A percentile compares a stretch with the other conserved stretches of the same genome.
These are phyloP conservation scores for Blastocystis sp. DNA, from an alignment of 352 stramenopile species.

Conservation along the genomic window DNA sequence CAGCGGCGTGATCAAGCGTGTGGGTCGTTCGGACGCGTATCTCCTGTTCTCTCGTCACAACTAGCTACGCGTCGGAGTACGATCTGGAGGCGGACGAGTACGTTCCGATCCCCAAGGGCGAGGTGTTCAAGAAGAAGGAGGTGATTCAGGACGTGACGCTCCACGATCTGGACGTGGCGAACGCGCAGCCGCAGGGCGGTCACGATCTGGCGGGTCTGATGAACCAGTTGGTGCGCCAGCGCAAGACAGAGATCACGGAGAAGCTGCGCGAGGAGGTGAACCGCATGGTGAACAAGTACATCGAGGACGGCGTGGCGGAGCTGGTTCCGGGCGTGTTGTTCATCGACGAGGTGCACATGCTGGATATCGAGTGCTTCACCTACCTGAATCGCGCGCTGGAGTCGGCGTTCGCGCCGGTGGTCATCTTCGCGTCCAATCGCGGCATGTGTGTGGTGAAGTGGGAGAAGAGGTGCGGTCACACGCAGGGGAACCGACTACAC, in stretches of 20 bases:
- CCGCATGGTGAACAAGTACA: conserved; percentile 88
- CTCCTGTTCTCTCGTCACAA: neutral
- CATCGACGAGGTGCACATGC: conserved; percentile 98
- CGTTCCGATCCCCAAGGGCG: conserved; percentile 93
- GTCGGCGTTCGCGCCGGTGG: conserved; percentile 90
- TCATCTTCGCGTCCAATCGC: conserved; percentile 97
- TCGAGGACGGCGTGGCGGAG: conserved; percentile 92
- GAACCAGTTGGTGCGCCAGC: conserved; percentile 90
- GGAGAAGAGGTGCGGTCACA: conserved; percentile 7
- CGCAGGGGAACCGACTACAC: conserved; percentile 81
- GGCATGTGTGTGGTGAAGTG: conserved; percentile 62
- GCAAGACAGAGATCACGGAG: conserved; percentile 95
- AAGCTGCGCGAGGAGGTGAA: conserved; percentile 97
- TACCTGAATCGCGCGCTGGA: conserved; percentile 93
- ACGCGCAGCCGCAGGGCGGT: conserved; percentile 86
- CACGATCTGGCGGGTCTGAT: conserved; percentile 93
- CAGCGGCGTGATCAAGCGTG: conserved; percentile 92
- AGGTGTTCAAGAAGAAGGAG: conserved; percentile 99
- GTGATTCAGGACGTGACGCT: conserved; percentile 92
- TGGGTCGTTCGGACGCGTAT: conserved; percentile 86
- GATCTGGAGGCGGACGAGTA: conserved; percentile 98
- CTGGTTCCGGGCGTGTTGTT: conserved; percentile 96
- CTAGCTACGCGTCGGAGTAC: conserved; percentile 80
- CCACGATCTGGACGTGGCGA: conserved; percentile 94
- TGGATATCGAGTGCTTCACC: conserved; percentile 99